Evolutionary conservation across 345 rosid species (phyloP).

Genomic region (Pugionium cornutum): DNA sequence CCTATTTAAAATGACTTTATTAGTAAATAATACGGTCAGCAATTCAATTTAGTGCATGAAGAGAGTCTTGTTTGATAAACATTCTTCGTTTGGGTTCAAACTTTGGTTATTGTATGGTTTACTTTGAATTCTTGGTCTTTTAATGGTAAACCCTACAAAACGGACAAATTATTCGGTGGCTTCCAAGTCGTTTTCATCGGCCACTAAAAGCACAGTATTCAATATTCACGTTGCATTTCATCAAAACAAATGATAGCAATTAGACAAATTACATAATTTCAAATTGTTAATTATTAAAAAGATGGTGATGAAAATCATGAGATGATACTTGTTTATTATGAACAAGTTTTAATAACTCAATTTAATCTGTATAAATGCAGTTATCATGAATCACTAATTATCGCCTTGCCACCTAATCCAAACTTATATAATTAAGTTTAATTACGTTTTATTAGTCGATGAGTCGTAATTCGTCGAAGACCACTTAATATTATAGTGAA

Average conservation of each 20-base stretch:
- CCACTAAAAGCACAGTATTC: too few relatives aligned
- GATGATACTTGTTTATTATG: slow-evolving; percentile 21
- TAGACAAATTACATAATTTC: slow-evolving; percentile 27
- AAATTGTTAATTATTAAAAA: slow-evolving; percentile 20
- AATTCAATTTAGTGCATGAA: background rate
- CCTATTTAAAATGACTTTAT: background rate
- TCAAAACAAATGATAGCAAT: slow-evolving; percentile 9
- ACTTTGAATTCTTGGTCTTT: too few relatives aligned
- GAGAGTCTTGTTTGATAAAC: background rate
- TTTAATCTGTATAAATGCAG: slow-evolving; percentile 9
- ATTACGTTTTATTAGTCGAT: slow-evolving; percentile 3
- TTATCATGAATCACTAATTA: background rate
- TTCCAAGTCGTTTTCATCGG: too few relatives aligned
- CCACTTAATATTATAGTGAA: slow-evolving; percentile 7
- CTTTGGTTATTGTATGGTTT: too few relatives aligned
- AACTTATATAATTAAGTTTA: background rate
- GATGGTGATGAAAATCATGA: slow-evolving; percentile 3
- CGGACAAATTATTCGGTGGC: too few relatives aligned
- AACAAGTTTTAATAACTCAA: slow-evolving; percentile 14
- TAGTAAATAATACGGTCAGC: slow-evolving; percentile 8
- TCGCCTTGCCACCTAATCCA: slow-evolving; percentile 23
- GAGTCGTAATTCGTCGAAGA: slow-evolving; percentile 23
- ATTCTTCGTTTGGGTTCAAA: background rate
- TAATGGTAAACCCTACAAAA: too few relatives aligned
- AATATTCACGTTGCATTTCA: too few relatives aligned